Evolutionary conservation across 495 filamentous ascomycete species (phyloP).

Genomic region (Penicillium psychrofluorescens): DNA sequence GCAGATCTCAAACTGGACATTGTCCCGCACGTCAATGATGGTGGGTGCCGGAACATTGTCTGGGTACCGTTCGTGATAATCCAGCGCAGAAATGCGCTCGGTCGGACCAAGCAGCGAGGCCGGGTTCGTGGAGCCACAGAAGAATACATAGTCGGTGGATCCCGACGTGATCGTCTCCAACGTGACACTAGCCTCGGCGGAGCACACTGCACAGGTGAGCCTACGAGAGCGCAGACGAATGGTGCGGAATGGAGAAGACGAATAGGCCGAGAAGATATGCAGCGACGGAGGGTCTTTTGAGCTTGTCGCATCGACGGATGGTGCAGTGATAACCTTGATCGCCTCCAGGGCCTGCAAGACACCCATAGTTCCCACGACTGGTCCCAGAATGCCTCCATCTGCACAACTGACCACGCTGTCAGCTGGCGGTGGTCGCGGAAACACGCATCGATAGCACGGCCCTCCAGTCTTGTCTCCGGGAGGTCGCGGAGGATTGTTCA

Average conservation of each 20-base stretch:
- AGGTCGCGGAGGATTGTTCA: constrained; percentile 49
- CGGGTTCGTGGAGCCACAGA: constrained; percentile 56
- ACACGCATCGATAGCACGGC: constrained; percentile 92
- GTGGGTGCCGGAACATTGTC: constrained; percentile 26
- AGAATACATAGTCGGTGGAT: constrained; percentile 67
- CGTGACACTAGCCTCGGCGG: constrained; percentile 51
- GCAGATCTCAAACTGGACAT: constrained; percentile 78
- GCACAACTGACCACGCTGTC: constrained; percentile 74
- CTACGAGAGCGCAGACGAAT: constrained; percentile 63
- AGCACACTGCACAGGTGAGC: constrained; percentile 68
- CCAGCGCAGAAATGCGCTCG: constrained; percentile 54
- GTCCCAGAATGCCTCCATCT: constrained; percentile 85
- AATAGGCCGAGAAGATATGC: constrained; percentile 68
- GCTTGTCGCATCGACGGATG: constrained; percentile 18
- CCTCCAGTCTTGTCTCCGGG: constrained; percentile 46
- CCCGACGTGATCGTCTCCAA: constrained; percentile 54
- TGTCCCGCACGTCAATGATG: constrained; percentile 76
- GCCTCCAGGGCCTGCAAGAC: constrained; percentile 85
- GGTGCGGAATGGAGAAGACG: constrained; percentile 60
- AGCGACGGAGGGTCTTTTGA: constrained; percentile 30
- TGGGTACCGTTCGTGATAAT: constrained; percentile 35
- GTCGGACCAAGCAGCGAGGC: constrained; percentile 46
- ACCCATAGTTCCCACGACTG: constrained; percentile 92
- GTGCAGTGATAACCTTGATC: constrained; percentile 65
- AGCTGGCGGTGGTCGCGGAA: constrained; percentile 76